Evolutionary conservation across 2,329 filamentous ascomycete genomes (phyloP).

Genomic region (Ophioceras dolichostomum): DNA sequence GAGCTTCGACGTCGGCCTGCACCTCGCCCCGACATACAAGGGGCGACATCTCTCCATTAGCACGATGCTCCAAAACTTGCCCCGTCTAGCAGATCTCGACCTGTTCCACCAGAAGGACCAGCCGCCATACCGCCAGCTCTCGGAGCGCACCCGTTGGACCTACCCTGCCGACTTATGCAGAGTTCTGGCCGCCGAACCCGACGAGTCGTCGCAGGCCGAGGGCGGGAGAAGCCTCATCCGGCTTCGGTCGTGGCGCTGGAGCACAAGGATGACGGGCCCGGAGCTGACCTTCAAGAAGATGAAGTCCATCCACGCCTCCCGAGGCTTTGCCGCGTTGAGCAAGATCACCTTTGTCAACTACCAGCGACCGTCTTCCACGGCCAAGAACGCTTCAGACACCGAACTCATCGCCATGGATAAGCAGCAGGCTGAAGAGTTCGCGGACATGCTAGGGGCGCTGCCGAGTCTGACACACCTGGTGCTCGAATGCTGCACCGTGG

Average conservation of each 20-base stretch:
- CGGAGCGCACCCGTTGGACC: slow-evolving; percentile 50
- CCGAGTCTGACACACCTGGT: slow-evolving; percentile 53
- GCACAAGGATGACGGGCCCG: slow-evolving; percentile 36
- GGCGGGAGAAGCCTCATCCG: background rate
- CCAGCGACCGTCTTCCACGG: slow-evolving; percentile 38
- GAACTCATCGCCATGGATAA: slow-evolving; percentile 24
- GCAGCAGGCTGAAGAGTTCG: slow-evolving; percentile 20
- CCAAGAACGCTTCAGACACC: slow-evolving; percentile 27
- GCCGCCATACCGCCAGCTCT: slow-evolving; percentile 50
- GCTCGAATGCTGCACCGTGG: slow-evolving; percentile 63
- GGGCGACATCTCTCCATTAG: slow-evolving; percentile 30
- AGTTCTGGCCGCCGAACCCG: slow-evolving; percentile 31
- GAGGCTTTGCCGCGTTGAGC: slow-evolving; percentile 42
- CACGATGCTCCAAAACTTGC: slow-evolving; percentile 49
- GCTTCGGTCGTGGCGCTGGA: slow-evolving; percentile 51
- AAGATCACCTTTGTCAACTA: slow-evolving; percentile 52
- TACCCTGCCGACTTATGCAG: slow-evolving; percentile 57
- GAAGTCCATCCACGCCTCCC: slow-evolving; percentile 35
- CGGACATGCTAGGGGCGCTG: slow-evolving; percentile 38
- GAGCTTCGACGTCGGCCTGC: slow-evolving; percentile 52
- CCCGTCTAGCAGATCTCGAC: slow-evolving; percentile 56
- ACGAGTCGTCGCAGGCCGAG: background rate
- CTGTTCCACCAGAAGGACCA: slow-evolving; percentile 60
- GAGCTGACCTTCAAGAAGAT: slow-evolving; percentile 36
- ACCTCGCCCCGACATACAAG: slow-evolving; percentile 38